Base-by-base conservation (phyloP, 257 asterid genomes). In the Prunella vulgaris region DNA sequence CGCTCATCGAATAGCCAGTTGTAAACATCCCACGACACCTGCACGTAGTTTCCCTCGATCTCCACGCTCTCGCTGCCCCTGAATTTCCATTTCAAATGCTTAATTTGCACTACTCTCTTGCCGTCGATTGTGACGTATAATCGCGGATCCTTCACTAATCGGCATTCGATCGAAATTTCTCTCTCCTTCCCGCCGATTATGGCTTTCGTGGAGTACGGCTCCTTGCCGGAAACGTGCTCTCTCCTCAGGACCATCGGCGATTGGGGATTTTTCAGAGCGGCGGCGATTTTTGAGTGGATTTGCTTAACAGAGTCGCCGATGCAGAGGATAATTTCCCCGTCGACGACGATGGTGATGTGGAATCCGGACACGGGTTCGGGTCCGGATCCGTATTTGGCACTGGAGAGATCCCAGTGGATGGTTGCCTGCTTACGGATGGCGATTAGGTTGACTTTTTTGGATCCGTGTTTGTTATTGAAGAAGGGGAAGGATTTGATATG, bases 61-160 rank as follows among this genome's bases (percentile, higher is more conserved):
- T 84, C 88, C 24, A 86, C 57, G 14, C 80, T 70, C 60, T 86
- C 86, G 60, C 81, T 86, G 18, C 92, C 92, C 59, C 92, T 78
- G 78, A 86, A 86, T 60, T 86, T 86, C 92, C 92, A 86, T 20
- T 78, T 86, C 61, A 86, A 53, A 25, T 82, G 89, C 82, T 84
- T 86, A 5, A 86, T 77, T 63, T 82, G 80, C 60, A 86, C 46
- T 10, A 73, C 80, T 76, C 74, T 73, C 63, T 80, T 68, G 57
- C 62, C 64, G 64, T 80, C 88, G 6, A 86, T 56, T 22, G 62
- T 42, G 10, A 86, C 70, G 37, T 52, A 76, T 25, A 86, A 46
- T 33, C 79, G 75, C 12, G 89, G 84, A 46, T 82, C 85, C 15
- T 66, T 70, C 13, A 73, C 82, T 10, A 64, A 51, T 20, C 75